Evolutionary conservation across 805 yeast species (phyloP).

Genomic region (Geotrichum ghanense): DNA sequence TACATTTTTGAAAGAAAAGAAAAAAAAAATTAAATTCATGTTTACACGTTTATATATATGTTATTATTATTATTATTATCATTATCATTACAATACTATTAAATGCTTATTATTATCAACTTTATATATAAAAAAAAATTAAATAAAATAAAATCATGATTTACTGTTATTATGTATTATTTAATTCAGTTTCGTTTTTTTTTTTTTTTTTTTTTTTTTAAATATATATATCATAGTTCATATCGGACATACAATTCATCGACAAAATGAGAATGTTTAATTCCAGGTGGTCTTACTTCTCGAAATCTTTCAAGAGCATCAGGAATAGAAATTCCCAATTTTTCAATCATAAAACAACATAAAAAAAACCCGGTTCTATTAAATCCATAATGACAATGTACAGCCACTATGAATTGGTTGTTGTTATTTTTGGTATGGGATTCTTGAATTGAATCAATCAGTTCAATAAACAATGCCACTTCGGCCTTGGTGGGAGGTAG

Average conservation of each 20-base stretch:
- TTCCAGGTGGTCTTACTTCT: conserved; percentile 54
- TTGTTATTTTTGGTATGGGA: conserved; percentile 25
- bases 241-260: conserved; percentile 62
- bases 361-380: conserved; percentile 68
- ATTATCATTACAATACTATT: too few relatives aligned
- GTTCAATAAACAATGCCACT: conserved; percentile 42
- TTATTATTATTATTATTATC: too few relatives aligned
- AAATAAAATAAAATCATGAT: too few relatives aligned
- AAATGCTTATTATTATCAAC: too few relatives aligned
- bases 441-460: conserved; percentile 33
- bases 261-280: conserved; percentile 65
- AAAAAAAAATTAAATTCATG: too few relatives aligned
- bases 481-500: conserved; percentile 58
- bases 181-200: too few relatives aligned
- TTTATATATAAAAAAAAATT: too few relatives aligned
- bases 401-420: conserved; percentile 33
- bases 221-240: conserved; percentile 9
- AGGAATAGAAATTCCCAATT: conserved; percentile 43
- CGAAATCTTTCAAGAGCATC: conserved; percentile 54
- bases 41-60: too few relatives aligned
- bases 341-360: conserved; percentile 56
- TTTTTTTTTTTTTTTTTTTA: too few relatives aligned
- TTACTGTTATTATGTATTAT: too few relatives aligned
- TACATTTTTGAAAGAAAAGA: too few relatives aligned
- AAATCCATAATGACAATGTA: conserved; percentile 77